Evolutionary conservation across 805 yeast species (phyloP).

Genomic region (Torulaspora gathmanii): DNA sequence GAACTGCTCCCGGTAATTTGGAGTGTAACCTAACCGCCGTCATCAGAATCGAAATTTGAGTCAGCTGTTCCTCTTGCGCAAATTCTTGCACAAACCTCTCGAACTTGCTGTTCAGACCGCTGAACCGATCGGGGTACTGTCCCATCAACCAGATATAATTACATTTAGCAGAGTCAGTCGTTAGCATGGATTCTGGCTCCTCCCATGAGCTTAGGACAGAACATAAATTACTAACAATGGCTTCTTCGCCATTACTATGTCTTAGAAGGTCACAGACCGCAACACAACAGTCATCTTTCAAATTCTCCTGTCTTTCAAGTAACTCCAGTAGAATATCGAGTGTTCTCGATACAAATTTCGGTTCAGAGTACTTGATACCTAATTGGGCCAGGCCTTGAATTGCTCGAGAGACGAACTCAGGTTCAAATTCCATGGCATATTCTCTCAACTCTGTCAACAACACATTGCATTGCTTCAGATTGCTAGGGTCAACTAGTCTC

Average conservation of each 20-base stretch:
- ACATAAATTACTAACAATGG: conserved; percentile 27
- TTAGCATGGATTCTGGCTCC: conserved; percentile 44
- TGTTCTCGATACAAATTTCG: conserved; percentile 48
- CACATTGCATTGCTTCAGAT: conserved; percentile 47
- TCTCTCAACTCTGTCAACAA: conserved; percentile 69
- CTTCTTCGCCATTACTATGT: conserved; percentile 48
- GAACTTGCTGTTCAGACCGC: conserved; percentile 47
- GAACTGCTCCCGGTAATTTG: conserved; percentile 40
- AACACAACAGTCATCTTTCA: conserved; percentile 53
- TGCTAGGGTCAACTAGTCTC: conserved; percentile 53
- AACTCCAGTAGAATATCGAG: conserved; percentile 57
- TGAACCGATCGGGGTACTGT: conserved; percentile 60
- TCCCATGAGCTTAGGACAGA: conserved; percentile 37
- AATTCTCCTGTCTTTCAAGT: conserved; percentile 58
- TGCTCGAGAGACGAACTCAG: conserved; percentile 63
- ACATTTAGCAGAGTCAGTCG: conserved; percentile 45
- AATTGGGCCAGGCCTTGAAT: conserved; percentile 66
- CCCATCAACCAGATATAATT: conserved; percentile 66
- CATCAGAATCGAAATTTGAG: conserved; percentile 58
- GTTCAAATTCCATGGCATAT: conserved; percentile 81
- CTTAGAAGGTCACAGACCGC: conserved; percentile 64
- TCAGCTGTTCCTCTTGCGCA: conserved; percentile 52
- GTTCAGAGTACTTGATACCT: conserved; percentile 52
- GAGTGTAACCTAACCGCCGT: conserved; percentile 56
- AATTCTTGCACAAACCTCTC: conserved; percentile 47